Evolutionary conservation across 2,329 filamentous ascomycete genomes (phyloP), one percentile per base, ranked within the genome.

Genomic region (Alternaria arborescens): DNA sequence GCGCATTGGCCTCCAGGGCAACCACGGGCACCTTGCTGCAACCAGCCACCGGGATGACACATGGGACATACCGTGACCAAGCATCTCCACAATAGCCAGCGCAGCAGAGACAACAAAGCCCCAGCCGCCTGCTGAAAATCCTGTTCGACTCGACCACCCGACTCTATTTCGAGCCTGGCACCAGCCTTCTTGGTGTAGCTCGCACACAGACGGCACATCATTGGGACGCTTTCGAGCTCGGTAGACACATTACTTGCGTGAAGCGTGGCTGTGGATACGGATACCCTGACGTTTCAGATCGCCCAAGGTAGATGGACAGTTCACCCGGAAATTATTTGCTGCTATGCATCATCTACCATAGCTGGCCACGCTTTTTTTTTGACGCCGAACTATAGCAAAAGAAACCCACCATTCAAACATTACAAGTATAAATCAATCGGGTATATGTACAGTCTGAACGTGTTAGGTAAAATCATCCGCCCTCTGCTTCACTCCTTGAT

Each of bases 401-500:
- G 6, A 22, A 22, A 20, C 20, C 2, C 48, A 34, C 26, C 42
- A 10, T n/a, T 16, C 51, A 42, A n/a, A 22, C 30, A 28, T 36
- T 38, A 34, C 26, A 54, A 48, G 43, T 24, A 61, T 50, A 47
- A 62, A 43, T 57, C 11, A 38, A 32, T 30, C 51, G 61, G 58
- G 58, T 67, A 65, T 66, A 68, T 70, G 51, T 70, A 70, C 69
- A 68, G 26, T 61, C 54, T 67, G 26, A 30, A 50, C 5, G 20
- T 32, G 8, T 7, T 46, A 24, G 52, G 32, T n/a, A 10, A 41
- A 41, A 11, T 40, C 30, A 28, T 20, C 50, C 38, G 14, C 42
- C 24, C n/a, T 14, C 16, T 14, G n/a, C 18, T 47, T 62, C 48
- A 71, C 28, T 71, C 55, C 38, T 67, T 66, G 44, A 58, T 61